Percentiles rank a stretch among this genome's conserved stretches.
Conservation (phyloP, 257 asterid genomes). For the Solanum tacnaense region DNA sequence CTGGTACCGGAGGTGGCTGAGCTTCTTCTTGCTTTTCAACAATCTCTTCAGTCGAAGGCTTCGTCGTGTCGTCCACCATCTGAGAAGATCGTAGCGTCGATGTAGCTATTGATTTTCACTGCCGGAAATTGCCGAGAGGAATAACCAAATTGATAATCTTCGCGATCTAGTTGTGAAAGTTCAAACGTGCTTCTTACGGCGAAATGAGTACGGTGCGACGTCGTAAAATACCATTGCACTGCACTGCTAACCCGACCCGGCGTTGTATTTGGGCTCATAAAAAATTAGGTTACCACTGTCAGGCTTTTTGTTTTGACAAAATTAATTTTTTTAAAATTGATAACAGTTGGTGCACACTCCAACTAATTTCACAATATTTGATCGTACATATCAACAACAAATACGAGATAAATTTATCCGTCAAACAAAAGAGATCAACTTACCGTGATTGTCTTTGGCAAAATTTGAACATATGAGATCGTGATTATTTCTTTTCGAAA, state of each 20-base stretch:
- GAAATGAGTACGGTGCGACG: background rate
- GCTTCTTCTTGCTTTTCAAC: constrained; percentile 16
- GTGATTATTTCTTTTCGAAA: background rate
- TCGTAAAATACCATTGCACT: background rate
- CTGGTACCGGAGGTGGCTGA: constrained; percentile 11
- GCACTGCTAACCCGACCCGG: background rate
- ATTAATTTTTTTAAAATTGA: too few relatives aligned
- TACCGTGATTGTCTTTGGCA: background rate
- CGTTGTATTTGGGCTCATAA: background rate
- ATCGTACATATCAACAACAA: too few relatives aligned
- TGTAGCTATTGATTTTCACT: background rate
- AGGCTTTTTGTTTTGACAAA: background rate
- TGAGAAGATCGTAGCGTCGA: constrained; percentile 1
- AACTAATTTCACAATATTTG: background rate
- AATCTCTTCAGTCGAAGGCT: constrained; percentile 37
- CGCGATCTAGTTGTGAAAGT: constrained; percentile 3
- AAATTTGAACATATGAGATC: background rate
- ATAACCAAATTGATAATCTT: background rate
- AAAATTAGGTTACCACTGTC: background rate
- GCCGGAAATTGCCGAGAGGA: background rate
- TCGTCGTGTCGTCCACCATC: constrained; percentile 46
- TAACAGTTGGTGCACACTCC: too few relatives aligned
- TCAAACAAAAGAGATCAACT: background rate
- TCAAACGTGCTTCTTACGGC: constrained; percentile 17
- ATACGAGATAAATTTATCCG: background rate